Evolutionary conservation across 1,284 basidiomycete species (phyloP).

Genomic region (Apiotrichum veenhuisii): DNA sequence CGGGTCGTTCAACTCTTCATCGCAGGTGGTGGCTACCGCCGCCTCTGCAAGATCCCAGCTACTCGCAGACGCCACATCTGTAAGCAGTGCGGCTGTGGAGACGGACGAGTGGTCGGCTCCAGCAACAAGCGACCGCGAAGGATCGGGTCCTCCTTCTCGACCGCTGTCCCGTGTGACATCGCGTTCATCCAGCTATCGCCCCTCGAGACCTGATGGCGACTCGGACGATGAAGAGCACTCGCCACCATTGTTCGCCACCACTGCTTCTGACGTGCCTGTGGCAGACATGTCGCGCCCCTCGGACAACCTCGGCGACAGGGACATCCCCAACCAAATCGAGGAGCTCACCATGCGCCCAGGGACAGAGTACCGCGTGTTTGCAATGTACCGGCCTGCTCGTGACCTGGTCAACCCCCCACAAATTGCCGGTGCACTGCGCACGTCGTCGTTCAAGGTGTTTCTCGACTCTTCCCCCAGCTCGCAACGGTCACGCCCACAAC

Average conservation of each 20-base stretch:
- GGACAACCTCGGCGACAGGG: constrained; percentile 21
- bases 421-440: constrained; percentile 45
- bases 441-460: constrained; percentile 50
- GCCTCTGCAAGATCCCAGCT: constrained; percentile 3
- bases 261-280: neutral
- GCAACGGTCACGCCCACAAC: constrained; percentile 11
- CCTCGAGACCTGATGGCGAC: constrained; percentile 26
- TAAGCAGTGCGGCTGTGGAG: constrained; percentile 1
- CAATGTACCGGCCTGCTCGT: constrained; percentile 50
- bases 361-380: constrained; percentile 53
- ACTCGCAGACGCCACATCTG: constrained; percentile 3
- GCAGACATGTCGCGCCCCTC: constrained; percentile 6
- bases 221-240: constrained; percentile 38
- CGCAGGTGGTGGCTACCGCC: neutral
- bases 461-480: constrained; percentile 48
- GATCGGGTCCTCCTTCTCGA: constrained; percentile 33
- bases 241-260: constrained; percentile 22
- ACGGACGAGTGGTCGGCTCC: constrained; percentile 6
- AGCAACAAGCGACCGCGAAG: constrained; percentile 22
- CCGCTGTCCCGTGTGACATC: constrained; percentile 41
- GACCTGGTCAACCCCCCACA: constrained; percentile 38
- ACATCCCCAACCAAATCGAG: constrained; percentile 51
- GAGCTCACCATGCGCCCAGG: constrained; percentile 54
- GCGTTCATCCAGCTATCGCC: constrained; percentile 31
- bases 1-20: constrained; percentile 7